phyloP scores from a whole-genome alignment of 176 grass and related monocot species.

The Secale cereale region DNA sequence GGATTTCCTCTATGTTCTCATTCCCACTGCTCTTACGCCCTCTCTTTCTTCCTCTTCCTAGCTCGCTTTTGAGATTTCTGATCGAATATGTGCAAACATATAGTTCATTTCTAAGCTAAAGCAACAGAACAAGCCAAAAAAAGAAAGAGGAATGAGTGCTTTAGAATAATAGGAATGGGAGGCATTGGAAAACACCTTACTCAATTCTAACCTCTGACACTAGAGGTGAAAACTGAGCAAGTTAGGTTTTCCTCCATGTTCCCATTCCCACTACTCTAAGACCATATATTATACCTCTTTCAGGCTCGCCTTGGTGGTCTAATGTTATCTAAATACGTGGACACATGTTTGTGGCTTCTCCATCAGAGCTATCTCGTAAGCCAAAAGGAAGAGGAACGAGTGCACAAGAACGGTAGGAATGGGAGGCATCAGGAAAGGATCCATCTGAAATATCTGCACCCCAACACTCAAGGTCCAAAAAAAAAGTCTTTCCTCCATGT shows the following conservation, averaged over 20 bases:
- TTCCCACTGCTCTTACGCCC: neutral
- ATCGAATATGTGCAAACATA: neutral
- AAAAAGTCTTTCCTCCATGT: constrained; percentile 1
- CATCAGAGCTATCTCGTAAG: neutral
- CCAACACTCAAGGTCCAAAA: neutral
- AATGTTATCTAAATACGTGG: neutral
- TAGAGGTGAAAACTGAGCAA: neutral
- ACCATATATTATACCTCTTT: neutral
- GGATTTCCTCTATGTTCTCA: neutral
- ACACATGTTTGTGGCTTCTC: neutral
- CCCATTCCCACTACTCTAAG: neutral
- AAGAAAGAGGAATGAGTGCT: neutral
- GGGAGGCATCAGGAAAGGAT: neutral
- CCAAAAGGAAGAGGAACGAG: neutral
- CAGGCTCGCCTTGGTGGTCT: neutral
- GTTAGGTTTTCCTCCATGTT: neutral
- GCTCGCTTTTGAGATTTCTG: neutral
- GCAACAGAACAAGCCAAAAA: neutral
- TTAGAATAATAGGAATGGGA: constrained; percentile 26
- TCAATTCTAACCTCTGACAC: neutral
- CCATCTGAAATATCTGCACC: neutral
- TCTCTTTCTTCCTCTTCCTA: too few species aligned
- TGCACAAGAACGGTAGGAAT: constrained; percentile 1
- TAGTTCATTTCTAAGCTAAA: neutral
- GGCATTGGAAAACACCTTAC: neutral